Evolutionary conservation across 1,284 basidiomycete genomes (phyloP).

Genomic region (Ganoderma leucocontextum): DNA sequence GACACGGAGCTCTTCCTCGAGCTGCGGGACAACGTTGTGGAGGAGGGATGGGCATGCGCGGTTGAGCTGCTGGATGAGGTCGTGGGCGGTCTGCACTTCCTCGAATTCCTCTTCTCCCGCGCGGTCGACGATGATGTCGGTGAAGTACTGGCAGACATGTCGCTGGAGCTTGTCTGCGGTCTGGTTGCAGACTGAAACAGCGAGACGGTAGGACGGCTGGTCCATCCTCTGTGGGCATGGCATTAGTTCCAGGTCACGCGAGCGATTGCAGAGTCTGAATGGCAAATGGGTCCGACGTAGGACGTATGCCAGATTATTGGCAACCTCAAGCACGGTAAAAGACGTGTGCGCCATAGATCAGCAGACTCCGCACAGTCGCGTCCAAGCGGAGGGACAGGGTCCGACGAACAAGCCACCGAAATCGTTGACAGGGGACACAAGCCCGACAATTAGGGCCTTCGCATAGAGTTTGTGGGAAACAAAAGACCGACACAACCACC

Average conservation of each 20-base stretch:
- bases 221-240: constrained; percentile 63
- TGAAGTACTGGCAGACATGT: constrained; percentile 91
- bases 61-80: constrained; percentile 87
- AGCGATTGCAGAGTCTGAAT: neutral
- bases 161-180: constrained; percentile 90
- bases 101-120: constrained; percentile 66
- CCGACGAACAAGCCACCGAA: neutral
- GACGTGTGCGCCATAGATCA: neutral
- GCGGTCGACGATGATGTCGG: constrained; percentile 81
- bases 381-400: neutral
- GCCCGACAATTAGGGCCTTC: neutral
- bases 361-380: neutral
- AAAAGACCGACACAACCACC: neutral
- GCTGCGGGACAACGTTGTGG: constrained; percentile 90
- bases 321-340: too few relatives aligned
- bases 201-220: constrained; percentile 85
- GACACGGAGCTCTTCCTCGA: constrained; percentile 90
- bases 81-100: constrained; percentile 80
- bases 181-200: constrained; percentile 86
- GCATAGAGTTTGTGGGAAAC: neutral
- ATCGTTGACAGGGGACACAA: neutral
- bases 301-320: neutral
- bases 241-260: constrained; percentile 5
- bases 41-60: constrained; percentile 84
- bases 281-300: neutral